These are phyloP conservation scores for Craterostigma plantagineum DNA, from an alignment of 257 asterid species.

Conservation along the genomic window DNA sequence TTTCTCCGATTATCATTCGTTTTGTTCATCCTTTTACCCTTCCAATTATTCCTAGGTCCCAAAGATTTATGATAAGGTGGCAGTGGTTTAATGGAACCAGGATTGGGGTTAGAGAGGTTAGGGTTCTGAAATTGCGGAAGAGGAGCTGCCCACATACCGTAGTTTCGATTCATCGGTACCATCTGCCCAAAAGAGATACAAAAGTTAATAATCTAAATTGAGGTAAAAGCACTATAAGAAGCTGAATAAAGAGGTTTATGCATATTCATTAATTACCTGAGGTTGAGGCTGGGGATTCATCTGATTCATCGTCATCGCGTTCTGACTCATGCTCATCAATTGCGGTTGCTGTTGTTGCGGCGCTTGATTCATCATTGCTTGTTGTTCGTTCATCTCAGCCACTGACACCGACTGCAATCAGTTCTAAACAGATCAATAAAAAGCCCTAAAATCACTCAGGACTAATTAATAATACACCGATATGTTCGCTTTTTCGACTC, in stretches of 20 bases:
- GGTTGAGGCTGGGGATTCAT: constrained; percentile 24
- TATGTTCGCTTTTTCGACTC: too few species aligned
- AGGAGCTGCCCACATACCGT: constrained; percentile 48
- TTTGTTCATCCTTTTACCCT: constrained; percentile 27
- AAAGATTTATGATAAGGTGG: constrained; percentile 20
- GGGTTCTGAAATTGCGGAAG: constrained; percentile 39
- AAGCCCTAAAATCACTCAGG: too few species aligned
- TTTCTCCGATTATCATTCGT: constrained; percentile 26
- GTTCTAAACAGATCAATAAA: too few species aligned
- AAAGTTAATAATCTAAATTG: background rate
- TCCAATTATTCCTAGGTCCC: constrained; percentile 66
- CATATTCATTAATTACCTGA: constrained; percentile 14
- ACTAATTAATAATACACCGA: too few species aligned
- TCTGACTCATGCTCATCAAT: constrained; percentile 22
- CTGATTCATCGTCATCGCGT: constrained; percentile 18
- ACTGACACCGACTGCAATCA: too few species aligned
- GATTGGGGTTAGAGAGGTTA: constrained; percentile 19
- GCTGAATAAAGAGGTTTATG: background rate
- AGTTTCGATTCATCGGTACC: constrained; percentile 39
- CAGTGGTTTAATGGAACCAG: constrained; percentile 2
- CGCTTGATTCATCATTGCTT: constrained; percentile 27
- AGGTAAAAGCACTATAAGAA: background rate
- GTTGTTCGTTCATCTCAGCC: constrained; percentile 37
- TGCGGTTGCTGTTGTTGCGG: constrained; percentile 15
- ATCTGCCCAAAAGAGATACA: constrained; percentile 16